Base-by-base conservation (phyloP, 1,284 basidiomycete species). In the Ustilago hordei region DNA sequence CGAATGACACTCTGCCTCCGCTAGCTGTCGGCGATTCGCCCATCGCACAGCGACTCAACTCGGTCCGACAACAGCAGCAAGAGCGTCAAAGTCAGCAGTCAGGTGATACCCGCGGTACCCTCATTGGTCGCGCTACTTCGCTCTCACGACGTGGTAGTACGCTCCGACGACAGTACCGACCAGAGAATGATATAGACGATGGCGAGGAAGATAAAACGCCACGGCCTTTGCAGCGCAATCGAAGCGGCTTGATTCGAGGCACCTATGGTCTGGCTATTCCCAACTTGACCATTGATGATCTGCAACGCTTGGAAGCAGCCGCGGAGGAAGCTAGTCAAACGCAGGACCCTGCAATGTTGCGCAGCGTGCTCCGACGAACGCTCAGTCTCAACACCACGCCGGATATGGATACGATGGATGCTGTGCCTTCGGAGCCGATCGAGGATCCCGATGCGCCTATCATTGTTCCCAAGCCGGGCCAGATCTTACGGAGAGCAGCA, bases 251-350 rank as follows among this genome's bases (percentile, higher is more conserved):
- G 28, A 68, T 60, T 39, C 47, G 68, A 39, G 65, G 62, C 53
- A 56, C 58, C 2, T 74, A 67, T 36, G 63, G 69, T 9, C 56
- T 67, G 3, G 57, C 60, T 13, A 68, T 67, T 28, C 89, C 89
- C 90, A 92, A 82, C 86, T 88, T 98, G 61, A 96, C 95, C 17
- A 93, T 98, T 86, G 91, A 89, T 80, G 96, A 98, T 87, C 88
- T 98, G 36, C 95, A 98, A 87, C 92, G 91, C 86, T 88, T 99
- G 70, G 96, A 99, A 86, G 90, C 93, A 85, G 88, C 98, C 23
- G 95, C 95, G 52, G 94, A 97, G 87, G 92, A 94, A 86, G 85
- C 84, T 11, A 83, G 79, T 19, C 89, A 90, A 81, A 93, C 90
- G 78, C 92, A 94, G 80, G 94, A 97, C 87, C 93, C 95, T 23